These are phyloP conservation scores for Bryoerythrophyllum caledonicum DNA, from an alignment of 225 moss, liverwort and hornwort genomes.

Conservation along the genomic window DNA sequence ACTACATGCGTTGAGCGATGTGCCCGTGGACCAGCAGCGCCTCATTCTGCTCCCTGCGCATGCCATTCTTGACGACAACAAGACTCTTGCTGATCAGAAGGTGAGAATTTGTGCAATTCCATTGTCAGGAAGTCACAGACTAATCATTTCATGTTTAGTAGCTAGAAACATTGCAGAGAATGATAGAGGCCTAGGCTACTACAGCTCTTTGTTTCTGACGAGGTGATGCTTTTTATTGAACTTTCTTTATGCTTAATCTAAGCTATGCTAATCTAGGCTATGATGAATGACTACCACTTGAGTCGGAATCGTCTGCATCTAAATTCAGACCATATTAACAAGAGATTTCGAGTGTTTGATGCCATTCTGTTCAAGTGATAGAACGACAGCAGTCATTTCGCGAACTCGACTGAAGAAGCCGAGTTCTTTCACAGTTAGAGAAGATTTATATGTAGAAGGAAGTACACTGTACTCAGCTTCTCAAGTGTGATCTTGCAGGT, in stretches of 20 bases:
- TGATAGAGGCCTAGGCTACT: background rate
- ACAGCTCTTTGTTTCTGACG: background rate
- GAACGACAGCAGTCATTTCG: background rate
- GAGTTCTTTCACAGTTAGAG: background rate
- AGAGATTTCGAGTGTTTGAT: background rate
- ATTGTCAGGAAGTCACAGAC: background rate
- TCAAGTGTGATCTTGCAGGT: slow-evolving; percentile 37
- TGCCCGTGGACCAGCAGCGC: slow-evolving; percentile 89
- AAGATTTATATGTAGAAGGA: background rate
- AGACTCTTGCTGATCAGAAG: slow-evolving; percentile 95
- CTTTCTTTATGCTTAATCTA: background rate
- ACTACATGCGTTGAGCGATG: slow-evolving; percentile 87
- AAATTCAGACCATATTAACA: background rate
- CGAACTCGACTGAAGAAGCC: background rate
- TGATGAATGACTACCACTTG: background rate
- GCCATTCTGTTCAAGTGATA: background rate
- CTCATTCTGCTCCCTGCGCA: slow-evolving; percentile 71
- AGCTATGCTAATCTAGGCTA: too few relatives aligned
- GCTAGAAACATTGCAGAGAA: slow-evolving; percentile 3
- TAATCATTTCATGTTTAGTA: background rate
- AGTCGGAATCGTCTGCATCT: background rate
- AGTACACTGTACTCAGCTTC: slow-evolving; percentile 13
- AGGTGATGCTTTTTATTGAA: background rate
- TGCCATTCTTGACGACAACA: slow-evolving; percentile 75
- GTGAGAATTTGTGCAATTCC: slow-evolving; percentile 23